Base-by-base conservation (phyloP, 306 rosid species). In the Hippophae gyantsensis region DNA sequence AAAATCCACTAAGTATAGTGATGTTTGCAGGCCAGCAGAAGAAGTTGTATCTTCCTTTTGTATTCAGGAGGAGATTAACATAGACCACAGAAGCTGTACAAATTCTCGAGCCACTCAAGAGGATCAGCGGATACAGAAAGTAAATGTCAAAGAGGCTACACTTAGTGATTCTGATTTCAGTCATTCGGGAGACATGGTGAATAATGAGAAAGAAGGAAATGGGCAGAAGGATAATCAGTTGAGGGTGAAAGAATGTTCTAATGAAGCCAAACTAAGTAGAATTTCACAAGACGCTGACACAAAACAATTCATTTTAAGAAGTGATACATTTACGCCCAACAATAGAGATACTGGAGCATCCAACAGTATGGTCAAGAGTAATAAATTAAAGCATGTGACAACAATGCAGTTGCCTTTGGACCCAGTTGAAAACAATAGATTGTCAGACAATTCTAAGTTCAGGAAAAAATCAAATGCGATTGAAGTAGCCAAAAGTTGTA, bases 341-440 rank as follows among this genome's bases (percentile, higher is more conserved):
- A 62, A 70, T 70, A 56, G 54, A 69, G 58, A 78, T 66, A 69
- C 62, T 46, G 78, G 62, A 54, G 53, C 44, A 14, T 67, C 72
- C 52, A 62, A 13, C 42, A 56, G n/a, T 48, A 61, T 48, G 64
- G 57, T 32, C 50, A 69, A 48, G 58, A 73, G 62, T 75, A 71
- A 76, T 66, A 76, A 80, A 57, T 58, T 72, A 60, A 77, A 69
- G 72, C 72, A 75, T 65, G 26, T 62, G 63, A 72, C 57, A 55
- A 72, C 78, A 54, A 51, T 53, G 56, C 72, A 73, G 61, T 57
- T 71, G 68, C 74, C 76, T 69, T 56, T 23, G 48, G 70, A 68
- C 61, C 23, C 84, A 66, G 56, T 65, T 63, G 70, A 76, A 72
- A 73, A 56, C 61, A 53, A 52, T 63, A 69, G 56, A 46, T 52